A percentile compares a stretch with the other conserved stretches of the same genome.
phyloP scores from a whole-genome alignment of 129 eudicot genomes.

The Flaveria robusta region DNA sequence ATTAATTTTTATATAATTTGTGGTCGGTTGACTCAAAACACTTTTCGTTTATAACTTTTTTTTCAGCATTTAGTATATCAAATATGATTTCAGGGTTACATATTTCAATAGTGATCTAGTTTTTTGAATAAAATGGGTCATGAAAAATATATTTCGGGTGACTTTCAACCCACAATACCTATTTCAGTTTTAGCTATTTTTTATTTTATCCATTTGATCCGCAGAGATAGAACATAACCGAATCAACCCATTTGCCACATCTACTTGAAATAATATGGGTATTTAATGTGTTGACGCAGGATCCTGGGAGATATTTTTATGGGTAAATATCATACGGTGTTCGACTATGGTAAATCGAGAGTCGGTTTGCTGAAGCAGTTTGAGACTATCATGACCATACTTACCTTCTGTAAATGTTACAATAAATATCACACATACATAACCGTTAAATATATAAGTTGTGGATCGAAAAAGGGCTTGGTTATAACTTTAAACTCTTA shows the following conservation, averaged over 20 bases:
- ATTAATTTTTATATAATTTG: not conserved
- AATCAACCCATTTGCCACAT: not conserved
- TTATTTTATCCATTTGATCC: not conserved
- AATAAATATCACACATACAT: conserved; percentile 23
- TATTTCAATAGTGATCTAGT: not conserved
- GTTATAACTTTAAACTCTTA: not conserved
- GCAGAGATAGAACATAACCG: not conserved
- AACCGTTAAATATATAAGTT: conserved; percentile 12
- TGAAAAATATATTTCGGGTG: not conserved
- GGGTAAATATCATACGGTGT: conserved; percentile 61
- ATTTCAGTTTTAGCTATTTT: not conserved
- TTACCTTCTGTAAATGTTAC: conserved; percentile 23
- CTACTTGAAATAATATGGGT: not conserved
- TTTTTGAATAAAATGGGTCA: not conserved
- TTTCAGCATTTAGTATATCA: not conserved
- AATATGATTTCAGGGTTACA: not conserved
- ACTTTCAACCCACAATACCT: not conserved
- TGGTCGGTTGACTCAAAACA: not conserved
- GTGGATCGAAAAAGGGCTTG: conserved; percentile 9
- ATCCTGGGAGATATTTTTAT: conserved; percentile 63
- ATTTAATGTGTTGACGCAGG: conserved; percentile 40
- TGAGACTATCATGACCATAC: conserved; percentile 23
- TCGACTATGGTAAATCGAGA: conserved; percentile 49
- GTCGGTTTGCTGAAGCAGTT: conserved; percentile 58
- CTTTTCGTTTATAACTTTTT: not conserved